phyloP scores from a whole-genome alignment of 2,329 filamentous ascomycete genomes.

The Sclerotinia nivalis region DNA sequence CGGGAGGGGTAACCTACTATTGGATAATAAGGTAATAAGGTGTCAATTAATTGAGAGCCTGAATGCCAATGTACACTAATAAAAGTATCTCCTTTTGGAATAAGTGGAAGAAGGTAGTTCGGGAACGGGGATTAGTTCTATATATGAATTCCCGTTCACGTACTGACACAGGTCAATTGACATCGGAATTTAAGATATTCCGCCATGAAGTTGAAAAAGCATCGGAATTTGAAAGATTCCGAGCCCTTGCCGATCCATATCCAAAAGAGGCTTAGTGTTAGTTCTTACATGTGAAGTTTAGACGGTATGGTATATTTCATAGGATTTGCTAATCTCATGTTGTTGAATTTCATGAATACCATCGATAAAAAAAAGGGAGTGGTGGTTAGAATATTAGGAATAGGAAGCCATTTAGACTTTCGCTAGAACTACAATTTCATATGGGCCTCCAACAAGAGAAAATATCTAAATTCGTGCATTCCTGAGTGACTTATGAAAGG shows the following conservation, averaged over 20 bases:
- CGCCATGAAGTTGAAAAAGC: no score
- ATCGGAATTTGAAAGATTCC: no score
- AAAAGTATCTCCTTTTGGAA: neutral
- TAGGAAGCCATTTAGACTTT: neutral
- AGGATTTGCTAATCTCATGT: no score
- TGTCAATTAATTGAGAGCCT: neutral
- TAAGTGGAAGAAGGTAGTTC: no score
- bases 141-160: no score
- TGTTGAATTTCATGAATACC: neutral
- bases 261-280: no score
- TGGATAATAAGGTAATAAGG: neutral
- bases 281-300: no score
- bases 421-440: neutral
- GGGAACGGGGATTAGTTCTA: no score
- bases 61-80: neutral
- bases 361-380: neutral
- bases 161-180: no score
- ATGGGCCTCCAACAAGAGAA: neutral
- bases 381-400: neutral
- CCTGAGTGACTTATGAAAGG: neutral
- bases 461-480: slow-evolving; percentile 3
- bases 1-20: neutral
- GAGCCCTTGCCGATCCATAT: neutral
- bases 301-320: no score
- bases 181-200: no score